Evolutionary conservation across 2,329 filamentous ascomycete species (phyloP), one percentile per base, ranked within the genome.

Genomic region (Fusarium nanum): DNA sequence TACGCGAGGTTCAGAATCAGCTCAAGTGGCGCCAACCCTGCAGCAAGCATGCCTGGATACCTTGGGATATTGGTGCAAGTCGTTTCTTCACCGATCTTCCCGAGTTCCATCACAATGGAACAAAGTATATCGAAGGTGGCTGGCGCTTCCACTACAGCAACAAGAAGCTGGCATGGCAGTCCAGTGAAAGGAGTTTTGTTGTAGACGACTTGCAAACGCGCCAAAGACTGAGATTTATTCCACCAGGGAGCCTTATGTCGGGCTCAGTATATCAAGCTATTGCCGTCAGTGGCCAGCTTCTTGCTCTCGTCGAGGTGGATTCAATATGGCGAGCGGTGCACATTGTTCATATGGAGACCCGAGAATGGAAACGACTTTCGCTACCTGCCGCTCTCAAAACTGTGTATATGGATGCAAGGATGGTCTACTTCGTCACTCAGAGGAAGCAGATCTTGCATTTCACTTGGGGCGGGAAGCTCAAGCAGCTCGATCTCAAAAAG

Each of bases 131-230:
- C 8, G 11, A 46, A 6, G 52, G 62, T 5, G 18, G 37, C 8
- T 56, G 48, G 9, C 67, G 49, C 8, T 62, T 74, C 3, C 56
- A 69, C 14, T 79, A 78, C n/a, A 60, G 66, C 9, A 56, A 68
- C 10, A 67, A 68, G 7, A 72, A 75, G 52, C 44, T 79, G 13
- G 76, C 68, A 0, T 79, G 77, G 77, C 73, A 78, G 42, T 67
- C 72, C 14, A 14, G 47, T 16, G 37, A 56, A 34, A 42, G 60
- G 7, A 30, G 67, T 22, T 64, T 76, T 6, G 64, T 78, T 7
- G 34, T 79, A 4, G 76, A 77, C 20, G 67, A 78, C 28, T 41
- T 78, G 4, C 30, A 46, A 6, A 68, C 65, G 1, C 50, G 60
- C 8, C 50, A 60, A 12, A 73, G 77, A 13, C 60, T 58, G 3